Base-by-base conservation (phyloP, 208 protist genomes). In the Wallacemonas rigidus region DNA sequence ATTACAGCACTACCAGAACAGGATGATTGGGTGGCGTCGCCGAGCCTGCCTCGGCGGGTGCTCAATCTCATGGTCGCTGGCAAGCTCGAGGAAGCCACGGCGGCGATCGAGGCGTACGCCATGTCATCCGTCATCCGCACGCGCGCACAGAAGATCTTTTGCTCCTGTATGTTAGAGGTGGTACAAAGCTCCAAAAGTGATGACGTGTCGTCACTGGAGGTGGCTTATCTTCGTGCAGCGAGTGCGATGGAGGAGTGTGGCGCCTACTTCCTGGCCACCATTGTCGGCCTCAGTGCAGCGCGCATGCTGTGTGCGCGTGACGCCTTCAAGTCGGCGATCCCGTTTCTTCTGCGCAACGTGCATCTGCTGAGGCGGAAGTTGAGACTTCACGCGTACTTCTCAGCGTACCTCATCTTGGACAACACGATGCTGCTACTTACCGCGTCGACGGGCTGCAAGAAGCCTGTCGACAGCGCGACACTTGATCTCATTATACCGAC, bases 311-410 rank as follows among this genome's bases (percentile, higher is more conserved):
- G 40, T 41, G 75, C 77, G 39, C 67, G 67, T 4, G 81, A 82
- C 12, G 40, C 71, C 7, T 69, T 74, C 38, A 77, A 70, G 50
- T 45, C 57, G 56, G 84, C 84, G 36, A 54, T 86, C 40, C 72
- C 67, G 17, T 74, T 72, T 43, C 74, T 87, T 2, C 56, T 77
- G 56, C 77, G 80, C 48, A 60, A 79, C 9, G 53, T 82, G 38
- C 69, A 53, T 38, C 56, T 74, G n/a, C 41, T 79, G 9, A 51
- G 67, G 58, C 61, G 74, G 14, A 74, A 71, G 40, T 67, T 64
- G 8, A 77, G 75, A 2, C 74, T 84, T 40, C 81, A 86, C 60
- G 71, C 81, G 15, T 89, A 84, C 74, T 82, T 79, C 61, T 79
- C 74, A 43, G 68, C 84, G 40, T 82, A 75, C 55, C 79, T 69